A percentile compares a stretch with the other conserved stretches of the same genome.
Evolutionary conservation across 148 eudicot genomes (phyloP).

Genomic region (Arbutus unedo): DNA sequence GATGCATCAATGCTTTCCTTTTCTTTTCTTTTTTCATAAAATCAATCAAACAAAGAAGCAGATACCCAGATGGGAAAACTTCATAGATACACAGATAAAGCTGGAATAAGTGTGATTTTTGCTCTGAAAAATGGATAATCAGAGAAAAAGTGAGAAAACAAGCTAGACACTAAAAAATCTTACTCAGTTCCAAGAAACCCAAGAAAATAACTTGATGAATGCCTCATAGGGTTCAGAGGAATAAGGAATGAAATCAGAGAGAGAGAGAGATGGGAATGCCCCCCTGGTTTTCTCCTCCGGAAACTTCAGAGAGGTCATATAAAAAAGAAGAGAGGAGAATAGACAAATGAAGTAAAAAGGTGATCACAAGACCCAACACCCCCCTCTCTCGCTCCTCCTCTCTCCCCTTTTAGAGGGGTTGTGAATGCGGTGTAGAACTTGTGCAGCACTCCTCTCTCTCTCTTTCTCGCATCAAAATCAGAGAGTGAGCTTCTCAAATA

Average conservation of each 20-base stretch:
- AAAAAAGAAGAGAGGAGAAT: constrained; percentile 18
- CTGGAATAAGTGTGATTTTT: background rate
- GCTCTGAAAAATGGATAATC: background rate
- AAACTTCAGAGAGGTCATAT: constrained; percentile 19
- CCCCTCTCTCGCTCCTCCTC: constrained; percentile 7
- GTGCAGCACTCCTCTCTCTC: constrained; percentile 39
- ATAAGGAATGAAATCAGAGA: constrained; percentile 6
- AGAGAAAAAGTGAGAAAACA: background rate
- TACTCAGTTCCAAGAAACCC: constrained; percentile 12
- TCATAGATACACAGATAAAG: constrained; percentile 10
- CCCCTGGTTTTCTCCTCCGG: constrained; percentile 22
- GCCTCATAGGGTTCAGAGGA: constrained; percentile 11
- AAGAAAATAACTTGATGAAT: constrained; percentile 1
- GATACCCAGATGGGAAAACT: constrained; percentile 21
- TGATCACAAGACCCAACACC: constrained; percentile 6
- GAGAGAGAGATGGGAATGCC: constrained; percentile 10
- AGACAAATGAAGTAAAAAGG: constrained; percentile 23
- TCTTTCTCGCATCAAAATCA: constrained; percentile 63
- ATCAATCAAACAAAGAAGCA: background rate
- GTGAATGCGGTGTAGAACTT: constrained; percentile 29
- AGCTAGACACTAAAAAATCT: background rate
- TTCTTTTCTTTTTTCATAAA: background rate
- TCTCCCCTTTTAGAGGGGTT: background rate
- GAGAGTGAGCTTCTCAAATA: constrained; percentile 63
- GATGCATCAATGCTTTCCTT: background rate